phyloP scores from a whole-genome alignment of 176 grass and related monocot species.

The Bolboschoenus planiculmis region DNA sequence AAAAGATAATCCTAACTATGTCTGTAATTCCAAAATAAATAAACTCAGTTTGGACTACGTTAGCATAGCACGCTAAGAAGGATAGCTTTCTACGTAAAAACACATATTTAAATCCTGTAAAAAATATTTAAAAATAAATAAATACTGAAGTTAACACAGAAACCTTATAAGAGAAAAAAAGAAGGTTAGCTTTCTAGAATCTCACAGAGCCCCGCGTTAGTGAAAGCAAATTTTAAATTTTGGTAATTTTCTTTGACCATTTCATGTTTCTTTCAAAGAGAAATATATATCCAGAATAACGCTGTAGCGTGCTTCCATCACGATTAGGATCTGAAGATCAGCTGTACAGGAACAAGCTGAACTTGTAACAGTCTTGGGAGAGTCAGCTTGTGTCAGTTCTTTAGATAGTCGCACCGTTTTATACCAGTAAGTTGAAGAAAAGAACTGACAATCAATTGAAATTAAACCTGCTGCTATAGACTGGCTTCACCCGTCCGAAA shows the following conservation, averaged over 20 bases:
- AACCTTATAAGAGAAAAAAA: too few species aligned
- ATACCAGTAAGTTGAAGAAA: neutral
- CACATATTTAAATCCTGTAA: too few species aligned
- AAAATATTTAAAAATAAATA: too few species aligned
- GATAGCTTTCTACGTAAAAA: too few species aligned
- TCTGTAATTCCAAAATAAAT: neutral
- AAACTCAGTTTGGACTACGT: too few species aligned
- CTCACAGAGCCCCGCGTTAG: neutral
- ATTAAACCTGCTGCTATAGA: neutral
- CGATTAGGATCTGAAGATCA: neutral
- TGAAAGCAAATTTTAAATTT: neutral
- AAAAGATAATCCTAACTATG: neutral
- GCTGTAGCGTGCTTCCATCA: neutral
- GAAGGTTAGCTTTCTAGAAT: neutral
- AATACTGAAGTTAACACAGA: too few species aligned
- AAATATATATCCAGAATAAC: neutral
- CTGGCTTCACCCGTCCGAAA: neutral
- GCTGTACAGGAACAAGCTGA: neutral
- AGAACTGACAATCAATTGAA: neutral
- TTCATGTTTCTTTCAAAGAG: neutral
- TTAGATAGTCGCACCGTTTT: neutral
- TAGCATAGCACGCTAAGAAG: too few species aligned
- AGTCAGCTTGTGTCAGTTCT: neutral
- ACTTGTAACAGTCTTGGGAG: neutral
- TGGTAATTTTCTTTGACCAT: neutral